Evolutionary conservation across 202 grass and related monocot species (phyloP).

Genomic region (Zoysia matrella): DNA sequence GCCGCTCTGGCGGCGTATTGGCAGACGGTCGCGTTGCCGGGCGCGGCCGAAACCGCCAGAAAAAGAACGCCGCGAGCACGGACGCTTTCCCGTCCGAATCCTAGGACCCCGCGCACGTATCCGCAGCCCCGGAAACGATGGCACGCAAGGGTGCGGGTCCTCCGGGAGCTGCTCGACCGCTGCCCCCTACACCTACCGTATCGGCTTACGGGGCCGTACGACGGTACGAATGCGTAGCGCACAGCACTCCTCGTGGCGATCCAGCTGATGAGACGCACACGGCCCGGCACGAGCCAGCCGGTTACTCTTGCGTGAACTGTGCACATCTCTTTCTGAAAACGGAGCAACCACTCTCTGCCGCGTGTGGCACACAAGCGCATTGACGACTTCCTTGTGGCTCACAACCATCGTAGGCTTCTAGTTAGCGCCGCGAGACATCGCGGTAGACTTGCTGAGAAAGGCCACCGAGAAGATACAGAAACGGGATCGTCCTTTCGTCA

Average conservation of each 20-base stretch:
- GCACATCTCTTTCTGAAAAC: constrained; percentile 6
- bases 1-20: neutral
- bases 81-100: too few species aligned
- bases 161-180: too few species aligned
- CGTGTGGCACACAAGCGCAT: neutral
- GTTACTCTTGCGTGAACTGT: neutral
- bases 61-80: too few species aligned
- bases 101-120: too few species aligned
- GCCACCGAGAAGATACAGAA: constrained; percentile 1
- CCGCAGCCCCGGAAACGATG: too few species aligned
- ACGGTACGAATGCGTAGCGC: neutral
- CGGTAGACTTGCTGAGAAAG: neutral
- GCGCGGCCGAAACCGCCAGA: neutral
- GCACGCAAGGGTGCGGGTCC: too few species aligned
- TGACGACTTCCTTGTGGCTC: neutral
- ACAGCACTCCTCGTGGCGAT: neutral
- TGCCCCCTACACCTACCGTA: too few species aligned
- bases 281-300: too few species aligned
- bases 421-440: constrained; percentile 10
- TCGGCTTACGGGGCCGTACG: too few species aligned
- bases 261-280: neutral
- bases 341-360: neutral
- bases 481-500: neutral
- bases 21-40: neutral
- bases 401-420: neutral